Conservation (phyloP, 2,329 filamentous ascomycete species). For the Sporothrix humicola region DNA sequence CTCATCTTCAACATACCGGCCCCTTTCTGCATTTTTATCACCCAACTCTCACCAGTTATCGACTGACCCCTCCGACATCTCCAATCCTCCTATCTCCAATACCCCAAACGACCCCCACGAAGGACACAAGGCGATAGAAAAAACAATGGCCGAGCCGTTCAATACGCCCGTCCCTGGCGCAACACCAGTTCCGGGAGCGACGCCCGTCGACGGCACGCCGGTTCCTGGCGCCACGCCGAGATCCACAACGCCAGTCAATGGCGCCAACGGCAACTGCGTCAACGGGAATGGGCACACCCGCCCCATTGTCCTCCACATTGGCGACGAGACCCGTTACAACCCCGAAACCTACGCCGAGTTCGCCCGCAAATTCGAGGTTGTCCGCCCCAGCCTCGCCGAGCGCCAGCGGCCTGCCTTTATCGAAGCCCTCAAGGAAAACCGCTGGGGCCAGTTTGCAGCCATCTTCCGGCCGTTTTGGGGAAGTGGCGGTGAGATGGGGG, state of each 20-base stretch:
- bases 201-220: slow-evolving; percentile 41
- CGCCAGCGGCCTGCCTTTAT: slow-evolving; percentile 58
- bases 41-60: not conserved
- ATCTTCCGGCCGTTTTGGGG: slow-evolving; percentile 41
- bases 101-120: not conserved
- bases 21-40: too few relatives aligned
- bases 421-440: slow-evolving; percentile 54
- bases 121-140: not conserved
- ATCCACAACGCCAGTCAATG: slow-evolving; percentile 39
- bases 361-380: slow-evolving; percentile 53
- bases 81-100: too few relatives aligned
- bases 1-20: too few relatives aligned
- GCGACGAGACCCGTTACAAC: slow-evolving; percentile 65
- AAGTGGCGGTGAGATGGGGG: slow-evolving; percentile 40
- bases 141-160: slow-evolving; percentile 43
- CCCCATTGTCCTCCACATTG: slow-evolving; percentile 70
- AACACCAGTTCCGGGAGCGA: slow-evolving; percentile 41
- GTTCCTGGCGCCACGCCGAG: slow-evolving; percentile 42
- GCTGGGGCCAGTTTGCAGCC: slow-evolving; percentile 62
- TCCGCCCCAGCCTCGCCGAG: slow-evolving; percentile 53
- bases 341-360: slow-evolving; percentile 54
- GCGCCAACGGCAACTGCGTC: too few relatives aligned
- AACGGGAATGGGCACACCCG: not conserved
- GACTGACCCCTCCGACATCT: not conserved
- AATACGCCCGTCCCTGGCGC: slow-evolving; percentile 43